These are phyloP conservation scores for Obba rivulosa DNA, from an alignment of 768 basidiomycete genomes.

Conservation along the genomic window DNA sequence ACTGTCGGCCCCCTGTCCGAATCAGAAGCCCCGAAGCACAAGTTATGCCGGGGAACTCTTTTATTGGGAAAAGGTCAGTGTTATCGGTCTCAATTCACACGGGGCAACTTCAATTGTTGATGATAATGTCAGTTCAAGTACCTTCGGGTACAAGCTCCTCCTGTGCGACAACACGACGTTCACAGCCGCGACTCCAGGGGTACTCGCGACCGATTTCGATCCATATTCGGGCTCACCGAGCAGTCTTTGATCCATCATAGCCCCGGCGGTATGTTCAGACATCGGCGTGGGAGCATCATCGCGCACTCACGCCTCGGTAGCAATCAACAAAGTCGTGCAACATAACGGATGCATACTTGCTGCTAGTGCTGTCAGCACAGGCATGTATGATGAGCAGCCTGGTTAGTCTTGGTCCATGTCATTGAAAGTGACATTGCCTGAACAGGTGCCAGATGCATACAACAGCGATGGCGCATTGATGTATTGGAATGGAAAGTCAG, in stretches of 20 bases:
- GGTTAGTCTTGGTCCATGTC: no score
- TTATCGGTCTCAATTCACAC: no score
- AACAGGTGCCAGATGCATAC: constrained; percentile 5
- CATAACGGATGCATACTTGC: constrained; percentile 35
- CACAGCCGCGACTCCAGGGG: no score
- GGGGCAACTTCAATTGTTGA: neutral
- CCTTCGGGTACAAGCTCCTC: no score
- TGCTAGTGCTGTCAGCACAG: constrained; percentile 45
- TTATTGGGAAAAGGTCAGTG: no score
- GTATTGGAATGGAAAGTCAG: neutral
- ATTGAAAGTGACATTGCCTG: neutral
- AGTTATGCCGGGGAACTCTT: no score
- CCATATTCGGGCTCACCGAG: no score
- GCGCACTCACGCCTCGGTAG: constrained; percentile 22
- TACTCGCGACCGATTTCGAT: no score
- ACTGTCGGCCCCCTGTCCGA: no score
- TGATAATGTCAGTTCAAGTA: neutral
- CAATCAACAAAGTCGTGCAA: constrained; percentile 50
- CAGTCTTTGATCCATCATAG: neutral
- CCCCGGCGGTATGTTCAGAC: constrained; percentile 3
- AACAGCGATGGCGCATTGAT: constrained; percentile 9
- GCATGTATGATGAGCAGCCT: neutral
- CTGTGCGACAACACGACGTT: no score
- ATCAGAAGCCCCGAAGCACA: no score
- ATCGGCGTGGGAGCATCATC: neutral